Evolutionary conservation across 2,329 filamentous ascomycete genomes (phyloP), one percentile per base, ranked within the genome.

Genomic region (Colletotrichum tabaci): DNA sequence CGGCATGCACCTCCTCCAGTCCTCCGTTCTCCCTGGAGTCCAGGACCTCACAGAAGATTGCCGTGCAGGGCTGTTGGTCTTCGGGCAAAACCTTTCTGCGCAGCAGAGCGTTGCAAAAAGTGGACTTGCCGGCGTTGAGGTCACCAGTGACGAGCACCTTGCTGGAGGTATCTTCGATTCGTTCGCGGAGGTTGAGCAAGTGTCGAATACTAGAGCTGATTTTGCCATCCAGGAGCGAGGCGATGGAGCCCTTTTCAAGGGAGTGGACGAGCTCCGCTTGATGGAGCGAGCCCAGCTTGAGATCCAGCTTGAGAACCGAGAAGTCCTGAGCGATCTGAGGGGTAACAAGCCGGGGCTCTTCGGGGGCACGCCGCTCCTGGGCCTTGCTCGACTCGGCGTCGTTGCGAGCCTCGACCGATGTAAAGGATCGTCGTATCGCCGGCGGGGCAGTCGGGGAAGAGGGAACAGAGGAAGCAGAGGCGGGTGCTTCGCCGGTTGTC

Each of bases 111-210:
- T 99, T 99, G 84, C 96, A 99, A 77, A 99, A 99, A 0, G 96
- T 99, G 4, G 96, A 99, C 80, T 99, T 99, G 79, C 96, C 96
- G 10, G 96, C 96, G 79, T 99, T 99, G 65, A 99, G 83, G 80
- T 99, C 96, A 78, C 96, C 96, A 0, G 96, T 99, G 21, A 99
- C 92, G 69, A 99, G 84, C 1, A 99, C 96, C 81, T 99, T 99
- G 83, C 96, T 98, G 5, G 96, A 94, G 0, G 94, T 98, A 81
- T 99, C 96, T 80, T 98, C 96, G 74, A 99, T 99, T 64, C 96
- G 92, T 75, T 98, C 96, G 72, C 95, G 91, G 44, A 99, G 87
- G 0, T 94, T 91, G 67, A 94, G 87, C 1, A 99, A 88, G 82
- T 99, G 96, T 77, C 95, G 94, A 79, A 98, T 93, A 80, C 95